Evolutionary conservation across 768 basidiomycete species (phyloP).

Genomic region (Tricholoma hemisulphureum): DNA sequence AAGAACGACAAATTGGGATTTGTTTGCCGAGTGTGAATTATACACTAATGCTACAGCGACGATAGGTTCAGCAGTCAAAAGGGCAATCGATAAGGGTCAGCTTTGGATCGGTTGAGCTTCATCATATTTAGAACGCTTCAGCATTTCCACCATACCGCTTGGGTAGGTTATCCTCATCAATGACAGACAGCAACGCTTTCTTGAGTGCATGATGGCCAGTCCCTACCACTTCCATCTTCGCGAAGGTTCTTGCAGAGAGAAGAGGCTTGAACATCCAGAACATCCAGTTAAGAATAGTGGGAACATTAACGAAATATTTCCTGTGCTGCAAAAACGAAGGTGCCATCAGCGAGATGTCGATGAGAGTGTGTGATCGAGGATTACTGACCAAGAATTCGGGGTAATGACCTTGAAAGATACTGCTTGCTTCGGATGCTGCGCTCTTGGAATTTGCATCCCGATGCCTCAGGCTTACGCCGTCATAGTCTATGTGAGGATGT

Average conservation of each 20-base stretch:
- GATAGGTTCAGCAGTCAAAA: not conserved
- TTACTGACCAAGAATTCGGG: constrained; percentile 74
- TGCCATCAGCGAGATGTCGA: not conserved
- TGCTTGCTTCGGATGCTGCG: constrained; percentile 71
- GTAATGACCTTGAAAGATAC: constrained; percentile 74
- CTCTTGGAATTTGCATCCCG: constrained; percentile 74
- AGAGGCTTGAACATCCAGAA: constrained; percentile 83
- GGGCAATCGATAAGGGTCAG: not conserved
- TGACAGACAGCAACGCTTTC: constrained; percentile 56
- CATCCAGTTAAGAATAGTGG: constrained; percentile 72
- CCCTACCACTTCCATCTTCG: constrained; percentile 81
- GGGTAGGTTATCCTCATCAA: constrained; percentile 60
- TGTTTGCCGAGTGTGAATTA: too few species aligned
- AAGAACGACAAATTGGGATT: too few species aligned
- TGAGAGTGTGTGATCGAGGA: not conserved
- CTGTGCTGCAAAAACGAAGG: constrained; percentile 43
- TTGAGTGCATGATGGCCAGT: constrained; percentile 56
- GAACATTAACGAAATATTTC: constrained; percentile 84
- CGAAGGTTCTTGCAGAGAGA: constrained; percentile 67
- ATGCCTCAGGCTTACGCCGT: constrained; percentile 63
- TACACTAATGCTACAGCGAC: not conserved
- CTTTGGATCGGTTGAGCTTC: too few species aligned
- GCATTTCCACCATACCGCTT: constrained; percentile 69
- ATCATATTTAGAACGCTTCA: constrained; percentile 42
- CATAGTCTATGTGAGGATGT: constrained; percentile 54